Evolutionary conservation across 202 grass and related monocot species (phyloP), one percentile per base, ranked within the genome.

Genomic region (Zoysia matrella): DNA sequence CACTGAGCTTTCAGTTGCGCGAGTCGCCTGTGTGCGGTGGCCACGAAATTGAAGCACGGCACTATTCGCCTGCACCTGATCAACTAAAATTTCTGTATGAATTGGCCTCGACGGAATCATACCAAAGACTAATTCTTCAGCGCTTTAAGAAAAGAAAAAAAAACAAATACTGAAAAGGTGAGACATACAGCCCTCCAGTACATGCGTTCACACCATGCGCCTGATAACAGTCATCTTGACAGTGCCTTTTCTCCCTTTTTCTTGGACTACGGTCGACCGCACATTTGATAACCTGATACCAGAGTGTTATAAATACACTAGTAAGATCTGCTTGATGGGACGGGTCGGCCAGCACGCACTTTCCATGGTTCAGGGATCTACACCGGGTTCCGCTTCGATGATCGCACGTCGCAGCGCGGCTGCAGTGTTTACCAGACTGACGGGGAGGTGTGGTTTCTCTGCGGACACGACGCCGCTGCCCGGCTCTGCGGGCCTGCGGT

Each of bases 241-340:
- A 18, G 0, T 47, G 67, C 67, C 3, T 50, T 66, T 55, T 11
- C 12, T 75, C 55, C 58, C 60, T 56, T 41, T 40, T 22, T 22
- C 22, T 50, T 18, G 71, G 71, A 51, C 14, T 12, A 62, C 54
- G 10, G 65, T 47, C 8, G 44, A 10, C 36, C 5, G 15, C 45
- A 58, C 71, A 50, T 1, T 6, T 16, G 16, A 18, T 13, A 15
- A 7, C 50, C 56, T 77, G 65, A 18, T 61, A 60, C 50, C 76
- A 68, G 22, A 22, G 22, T 22, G 22, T 22, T 22, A 22, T 22
- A 22, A 56, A 60, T 22, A 70, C 4, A 82, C 69, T 76, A 55
- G 65, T 81, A 36, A 50, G 68, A 88, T 83, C 72, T 83, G 53
- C 48, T 43, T 64, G 62, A 57, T 56, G 64, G 11, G 71, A 60